Evolutionary conservation across 257 asterid species (phyloP).

Genomic region (Fraxinus cuspidata): DNA sequence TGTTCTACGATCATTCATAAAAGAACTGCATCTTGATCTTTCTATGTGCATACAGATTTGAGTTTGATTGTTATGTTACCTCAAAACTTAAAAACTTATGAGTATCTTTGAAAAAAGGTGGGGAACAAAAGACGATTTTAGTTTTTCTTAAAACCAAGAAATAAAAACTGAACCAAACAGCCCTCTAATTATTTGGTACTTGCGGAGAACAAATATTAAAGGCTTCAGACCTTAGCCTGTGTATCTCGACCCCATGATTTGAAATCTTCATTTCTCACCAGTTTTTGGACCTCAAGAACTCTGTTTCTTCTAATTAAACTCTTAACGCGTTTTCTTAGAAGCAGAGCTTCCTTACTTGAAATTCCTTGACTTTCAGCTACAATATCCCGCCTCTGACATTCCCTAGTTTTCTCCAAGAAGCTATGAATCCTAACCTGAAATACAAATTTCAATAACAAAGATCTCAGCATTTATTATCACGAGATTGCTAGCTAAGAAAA

Average conservation of each 20-base stretch:
- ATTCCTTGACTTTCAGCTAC: slow-evolving; percentile 50
- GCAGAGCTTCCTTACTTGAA: slow-evolving; percentile 47
- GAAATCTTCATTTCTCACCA: slow-evolving; percentile 69
- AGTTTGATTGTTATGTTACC: background rate
- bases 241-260: slow-evolving; percentile 78
- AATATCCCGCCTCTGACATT: slow-evolving; percentile 35
- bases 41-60: background rate
- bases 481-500: background rate
- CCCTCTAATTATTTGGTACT: slow-evolving; percentile 9
- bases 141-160: background rate
- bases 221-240: slow-evolving; percentile 80
- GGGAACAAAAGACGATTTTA: background rate
- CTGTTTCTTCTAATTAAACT: slow-evolving; percentile 65
- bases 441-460: slow-evolving; percentile 23
- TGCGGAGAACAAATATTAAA: slow-evolving; percentile 16
- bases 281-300: slow-evolving; percentile 69
- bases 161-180: background rate
- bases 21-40: background rate
- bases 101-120: background rate
- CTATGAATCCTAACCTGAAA: slow-evolving; percentile 77
- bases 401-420: slow-evolving; percentile 77
- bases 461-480: slow-evolving; percentile 11
- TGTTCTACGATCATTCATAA: background rate
- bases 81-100: background rate
- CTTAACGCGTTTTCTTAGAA: slow-evolving; percentile 69